These are phyloP conservation scores for Alternaria conjuncta DNA, from an alignment of 2,329 filamentous ascomycete species.

Conservation along the genomic window DNA sequence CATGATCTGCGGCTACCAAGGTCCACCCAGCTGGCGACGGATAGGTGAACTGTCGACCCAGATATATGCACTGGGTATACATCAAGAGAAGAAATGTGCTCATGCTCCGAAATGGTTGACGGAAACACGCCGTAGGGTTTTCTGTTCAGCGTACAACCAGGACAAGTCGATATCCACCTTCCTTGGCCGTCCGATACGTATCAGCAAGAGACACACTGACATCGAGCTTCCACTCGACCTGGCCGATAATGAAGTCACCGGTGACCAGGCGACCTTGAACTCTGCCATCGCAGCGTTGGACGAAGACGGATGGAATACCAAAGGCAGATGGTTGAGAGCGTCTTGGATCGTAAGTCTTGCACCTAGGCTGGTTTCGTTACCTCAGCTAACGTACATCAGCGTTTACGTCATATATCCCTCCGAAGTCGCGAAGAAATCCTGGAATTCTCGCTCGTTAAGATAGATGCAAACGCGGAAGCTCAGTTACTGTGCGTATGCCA, in stretches of 20 bases:
- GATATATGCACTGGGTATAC: conserved; percentile 41
- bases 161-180: conserved; percentile 46
- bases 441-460: conserved; percentile 32
- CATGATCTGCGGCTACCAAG: conserved; percentile 45
- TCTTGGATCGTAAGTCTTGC: conserved; percentile 31
- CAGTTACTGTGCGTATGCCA: conserved; percentile 25
- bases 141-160: conserved; percentile 37
- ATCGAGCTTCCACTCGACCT: conserved; percentile 40
- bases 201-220: conserved; percentile 41
- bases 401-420: conserved; percentile 31
- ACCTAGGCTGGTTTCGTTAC: background rate
- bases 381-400: conserved; percentile 12
- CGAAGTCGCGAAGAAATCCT: conserved; percentile 44
- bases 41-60: conserved; percentile 40
- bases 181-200: conserved; percentile 40
- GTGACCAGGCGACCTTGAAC: conserved; percentile 20
- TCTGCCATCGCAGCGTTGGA: conserved; percentile 31
- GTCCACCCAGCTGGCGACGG: conserved; percentile 42
- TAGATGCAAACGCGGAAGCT: conserved; percentile 25
- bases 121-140: conserved; percentile 38
- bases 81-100: conserved; percentile 35
- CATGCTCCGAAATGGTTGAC: conserved; percentile 36
- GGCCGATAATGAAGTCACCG: conserved; percentile 34
- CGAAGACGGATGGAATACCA: conserved; percentile 50
- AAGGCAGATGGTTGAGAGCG: conserved; percentile 30